Evolutionary conservation across 371 early-diverging fungal species (phyloP), one percentile per base, ranked within the genome.

Genomic region (Vairimorpha necatrix): DNA sequence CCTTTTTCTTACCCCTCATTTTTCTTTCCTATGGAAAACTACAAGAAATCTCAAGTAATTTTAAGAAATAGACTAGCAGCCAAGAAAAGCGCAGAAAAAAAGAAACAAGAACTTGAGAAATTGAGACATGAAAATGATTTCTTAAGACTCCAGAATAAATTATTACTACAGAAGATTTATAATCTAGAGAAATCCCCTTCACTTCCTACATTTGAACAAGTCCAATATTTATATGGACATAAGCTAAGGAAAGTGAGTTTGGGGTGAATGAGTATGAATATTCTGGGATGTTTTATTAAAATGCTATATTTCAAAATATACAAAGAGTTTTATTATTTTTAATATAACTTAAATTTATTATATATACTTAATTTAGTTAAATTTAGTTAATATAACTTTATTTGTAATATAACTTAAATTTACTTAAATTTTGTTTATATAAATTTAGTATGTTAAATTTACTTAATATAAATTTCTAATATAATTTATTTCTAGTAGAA

Each of bases 401-500:
- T n/a, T n/a, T n/a, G n/a, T n/a, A n/a, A n/a, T n/a, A n/a, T n/a
- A n/a, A n/a, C n/a, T n/a, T n/a, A n/a, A n/a, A n/a, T n/a, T n/a
- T n/a, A n/a, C n/a, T n/a, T n/a, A n/a, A n/a, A n/a, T n/a, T n/a
- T n/a, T n/a, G n/a, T n/a, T n/a, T n/a, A n/a, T n/a, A n/a, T n/a
- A n/a, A n/a, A n/a, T n/a, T n/a, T n/a, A n/a, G n/a, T n/a, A n/a
- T n/a, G n/a, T n/a, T n/a, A n/a, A n/a, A n/a, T n/a, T n/a, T n/a
- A n/a, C n/a, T n/a, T n/a, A n/a, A n/a, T n/a, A n/a, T n/a, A n/a
- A n/a, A n/a, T n/a, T n/a, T n/a, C n/a, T n/a, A n/a, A n/a, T n/a
- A n/a, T n/a, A n/a, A n/a, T n/a, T n/a, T n/a, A 42, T 42, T 42
- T 67, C 47, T 78, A 78, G 22, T 72, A 67, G 42, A 78, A 78